Conservation (phyloP, 257 asterid genomes). For the Voacanga thouarsii region DNA sequence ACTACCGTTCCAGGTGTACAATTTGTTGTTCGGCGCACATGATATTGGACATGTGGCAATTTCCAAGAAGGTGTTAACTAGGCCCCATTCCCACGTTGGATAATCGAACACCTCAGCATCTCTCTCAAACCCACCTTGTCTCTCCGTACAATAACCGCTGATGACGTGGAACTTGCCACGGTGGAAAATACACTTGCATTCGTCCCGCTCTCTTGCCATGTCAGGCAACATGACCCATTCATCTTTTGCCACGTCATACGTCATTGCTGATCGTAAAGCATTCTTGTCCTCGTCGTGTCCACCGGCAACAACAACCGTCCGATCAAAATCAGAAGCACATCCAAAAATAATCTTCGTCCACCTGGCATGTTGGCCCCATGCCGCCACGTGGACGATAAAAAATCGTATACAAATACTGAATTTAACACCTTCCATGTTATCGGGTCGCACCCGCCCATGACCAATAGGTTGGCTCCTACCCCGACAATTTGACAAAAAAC, state of each 20-base stretch:
- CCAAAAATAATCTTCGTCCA: constrained; percentile 17
- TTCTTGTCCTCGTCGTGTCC: constrained; percentile 21
- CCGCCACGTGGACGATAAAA: constrained; percentile 25
- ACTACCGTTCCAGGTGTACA: constrained; percentile 9
- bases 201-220: constrained; percentile 22
- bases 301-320: constrained; percentile 21
- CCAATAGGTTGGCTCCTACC: constrained; percentile 16
- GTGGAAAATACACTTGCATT: constrained; percentile 19
- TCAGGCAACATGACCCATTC: constrained; percentile 22
- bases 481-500: constrained; percentile 22
- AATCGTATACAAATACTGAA: constrained; percentile 21
- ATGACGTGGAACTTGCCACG: constrained; percentile 25
- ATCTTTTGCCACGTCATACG: constrained; percentile 19
- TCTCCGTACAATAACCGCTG: constrained; percentile 16
- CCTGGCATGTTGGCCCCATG: constrained; percentile 28
- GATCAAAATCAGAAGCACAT: constrained; percentile 17
- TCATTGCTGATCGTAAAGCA: constrained; percentile 7
- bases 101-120: constrained; percentile 13
- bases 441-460: constrained; percentile 32
- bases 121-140: constrained; percentile 17
- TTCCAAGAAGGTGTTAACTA: background rate
- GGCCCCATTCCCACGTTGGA: constrained; percentile 10
- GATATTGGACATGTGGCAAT: background rate
- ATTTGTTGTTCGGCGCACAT: background rate
- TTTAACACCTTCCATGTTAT: constrained; percentile 9